phyloP scores from a whole-genome alignment of 2,329 filamentous ascomycete genomes.

The Lachnellula hyalina region DNA sequence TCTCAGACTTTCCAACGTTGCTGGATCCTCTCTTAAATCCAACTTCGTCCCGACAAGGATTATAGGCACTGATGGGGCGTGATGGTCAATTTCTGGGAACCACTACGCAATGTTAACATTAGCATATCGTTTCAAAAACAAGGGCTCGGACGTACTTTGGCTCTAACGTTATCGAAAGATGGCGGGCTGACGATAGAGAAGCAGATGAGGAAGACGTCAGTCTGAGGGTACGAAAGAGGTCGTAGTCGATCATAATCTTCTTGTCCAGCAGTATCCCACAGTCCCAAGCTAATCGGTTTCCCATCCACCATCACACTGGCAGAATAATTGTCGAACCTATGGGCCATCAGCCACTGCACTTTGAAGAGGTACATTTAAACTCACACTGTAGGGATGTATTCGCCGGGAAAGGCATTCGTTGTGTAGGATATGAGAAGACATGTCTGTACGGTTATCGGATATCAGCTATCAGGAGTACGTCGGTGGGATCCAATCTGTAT shows the following conservation, averaged over 20 bases:
- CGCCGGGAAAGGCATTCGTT: conserved; percentile 98
- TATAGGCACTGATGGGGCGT: conserved; percentile 91
- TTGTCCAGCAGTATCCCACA: conserved; percentile 98
- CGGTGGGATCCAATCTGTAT: conserved; percentile 20
- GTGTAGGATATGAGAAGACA: conserved; percentile 99
- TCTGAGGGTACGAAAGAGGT: conserved; percentile 95
- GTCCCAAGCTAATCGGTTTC: conserved; percentile 90
- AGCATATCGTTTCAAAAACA: not conserved
- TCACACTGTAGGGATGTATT: conserved; percentile 98
- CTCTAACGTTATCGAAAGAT: conserved; percentile 98
- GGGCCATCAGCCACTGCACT: conserved; percentile 14
- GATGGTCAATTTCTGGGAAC: conserved; percentile 96
- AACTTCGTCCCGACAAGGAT: conserved; percentile 97
- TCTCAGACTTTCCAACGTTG: conserved; percentile 74
- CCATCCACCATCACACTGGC: conserved; percentile 99
- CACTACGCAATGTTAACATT: conserved; percentile 52
- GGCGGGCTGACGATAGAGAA: conserved; percentile 98
- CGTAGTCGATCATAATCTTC: conserved; percentile 96
- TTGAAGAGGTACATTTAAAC: conserved; percentile 27
- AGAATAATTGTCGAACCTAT: conserved; percentile 96
- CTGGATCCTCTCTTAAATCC: conserved; percentile 84
- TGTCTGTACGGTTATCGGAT: conserved; percentile 58
- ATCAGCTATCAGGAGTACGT: conserved; percentile 15
- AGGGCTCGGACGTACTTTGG: conserved; percentile 63
- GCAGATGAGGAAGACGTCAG: conserved; percentile 96